Base-by-base conservation (phyloP, 768 basidiomycete genomes). In the Leccinum truebloodii region DNA sequence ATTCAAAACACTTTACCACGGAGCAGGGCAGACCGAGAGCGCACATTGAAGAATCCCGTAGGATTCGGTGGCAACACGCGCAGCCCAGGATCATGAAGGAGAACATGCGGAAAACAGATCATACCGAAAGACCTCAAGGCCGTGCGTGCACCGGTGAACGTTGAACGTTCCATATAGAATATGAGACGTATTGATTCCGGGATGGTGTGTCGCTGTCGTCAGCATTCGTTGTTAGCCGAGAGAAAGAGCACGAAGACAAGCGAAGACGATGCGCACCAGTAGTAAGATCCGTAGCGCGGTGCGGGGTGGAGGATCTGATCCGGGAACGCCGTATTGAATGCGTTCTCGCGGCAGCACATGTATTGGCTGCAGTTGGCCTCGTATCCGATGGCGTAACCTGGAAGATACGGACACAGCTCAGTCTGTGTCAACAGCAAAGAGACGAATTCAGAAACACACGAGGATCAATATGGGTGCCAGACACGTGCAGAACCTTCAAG, bases 351-450 rank as follows among this genome's bases (percentile, higher is more conserved):
- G 67, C 89, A 92, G 69, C 89, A 92, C 28, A 83, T 70, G 30
- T 81, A 82, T 28, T 80, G 75, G 18, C 83, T 83, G 70, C 89
- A 90, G 65, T 89, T 87, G 1, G 83, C 87, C 71, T 89, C 89
- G 10, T 86, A 73, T 20, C 86, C 85, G n/a, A 81, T 89, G 8
- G 85, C 78, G 57, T 85, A 90, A 28, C 89, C 86, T 88, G 56
- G 10, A 22, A 59, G 4, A 44, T 52, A 34, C 44, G n/a, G n/a
- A 2, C n/a, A 12, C 1, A 39, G 55, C 39, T n/a, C 2, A 34
- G 32, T 51, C 0, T 6, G 14, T 28, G 22, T n/a, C 12, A 37
- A 1, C 10, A 34, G n/a, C 28, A 16, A 34, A 8, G 35, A 14
- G n/a, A 6, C 4, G 28, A 8, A 16, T 5, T 7, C 52, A 4